Evolutionary conservation across 257 asterid genomes (phyloP), one percentile per base, ranked within the genome.

Genomic region (Catharanthus roseus): DNA sequence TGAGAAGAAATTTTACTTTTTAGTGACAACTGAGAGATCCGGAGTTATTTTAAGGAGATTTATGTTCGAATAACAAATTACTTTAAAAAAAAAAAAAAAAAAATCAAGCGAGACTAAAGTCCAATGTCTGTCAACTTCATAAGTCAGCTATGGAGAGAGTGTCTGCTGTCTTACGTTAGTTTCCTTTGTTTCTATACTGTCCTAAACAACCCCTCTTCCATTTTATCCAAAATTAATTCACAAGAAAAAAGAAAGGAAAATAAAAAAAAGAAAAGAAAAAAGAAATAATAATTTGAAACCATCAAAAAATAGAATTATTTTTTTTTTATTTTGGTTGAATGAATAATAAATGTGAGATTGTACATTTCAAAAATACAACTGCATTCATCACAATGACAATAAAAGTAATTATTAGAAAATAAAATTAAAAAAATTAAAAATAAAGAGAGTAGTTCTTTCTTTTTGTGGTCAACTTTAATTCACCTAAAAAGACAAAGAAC

Each of bases 401-500:
- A 67, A 29, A 69, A 57, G 92, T 83, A 84, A 82, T 81, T 82
- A n/a, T 71, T 50, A 38, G 42, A 38, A 38, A 38, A 38, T 38
- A 38, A n/a, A n/a, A 38, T 38, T 8, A 38, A 38, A 8, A 78
- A 77, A 29, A 31, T n/a, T 16, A 41, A 78, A 79, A 77, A 60
- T 55, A 63, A 79, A 84, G 85, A 80, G 72, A 49, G 61, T 74
- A 38, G 8, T 38, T 44, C 62, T 34, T 39, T 67, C 69, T 74
- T 65, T 44, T 54, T 74, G 65, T 72, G 74, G 85, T 85, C 88
- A 85, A 84, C 80, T 76, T 82, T 75, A 73, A 80, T 83, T 88
- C 74, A 85, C 95, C 86, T 83, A 85, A 80, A 88, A 80, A 79
- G 89, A 87, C 86, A 89, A 77, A 82, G 86, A 85, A 83, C 83